A percentile compares a stretch with the other conserved stretches of the same genome.
Evolutionary conservation across 2,329 filamentous ascomycete genomes (phyloP).

Genomic region (Ophiocordyceps unilateralis): DNA sequence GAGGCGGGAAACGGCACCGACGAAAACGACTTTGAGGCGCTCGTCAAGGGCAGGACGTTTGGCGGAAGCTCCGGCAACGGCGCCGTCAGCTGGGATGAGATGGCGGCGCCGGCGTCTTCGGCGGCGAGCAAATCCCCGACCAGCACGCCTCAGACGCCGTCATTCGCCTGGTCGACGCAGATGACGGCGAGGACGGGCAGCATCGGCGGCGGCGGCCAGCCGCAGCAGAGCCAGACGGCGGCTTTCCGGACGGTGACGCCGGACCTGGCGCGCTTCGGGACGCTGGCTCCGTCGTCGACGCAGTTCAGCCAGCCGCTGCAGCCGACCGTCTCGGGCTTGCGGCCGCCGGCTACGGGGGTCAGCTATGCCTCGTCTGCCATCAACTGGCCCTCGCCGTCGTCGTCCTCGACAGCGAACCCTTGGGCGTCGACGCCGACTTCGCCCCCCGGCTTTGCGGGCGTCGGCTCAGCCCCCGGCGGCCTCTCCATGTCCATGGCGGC

Average conservation of each 20-base stretch:
- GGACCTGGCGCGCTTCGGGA: slow-evolving; percentile 35
- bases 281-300: slow-evolving; percentile 39
- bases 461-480: too few species aligned
- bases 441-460: too few species aligned
- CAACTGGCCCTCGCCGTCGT: slow-evolving; percentile 32
- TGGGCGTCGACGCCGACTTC: slow-evolving; percentile 19
- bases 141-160: slow-evolving; percentile 24
- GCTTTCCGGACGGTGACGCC: slow-evolving; percentile 41
- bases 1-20: slow-evolving; percentile 33
- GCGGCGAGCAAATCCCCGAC: slow-evolving; percentile 14
- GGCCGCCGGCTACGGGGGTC: neutral
- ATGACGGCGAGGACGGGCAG: slow-evolving; percentile 19
- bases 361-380: slow-evolving; percentile 19
- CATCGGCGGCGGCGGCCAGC: slow-evolving; percentile 15
- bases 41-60: slow-evolving; percentile 54
- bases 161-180: slow-evolving; percentile 48
- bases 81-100: slow-evolving; percentile 31
- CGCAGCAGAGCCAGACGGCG: slow-evolving; percentile 18
- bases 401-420: slow-evolving; percentile 23
- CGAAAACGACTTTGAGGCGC: slow-evolving; percentile 67
- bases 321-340: slow-evolving; percentile 13
- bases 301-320: slow-evolving; percentile 46
- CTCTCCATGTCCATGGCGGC: too few species aligned
- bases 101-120: slow-evolving; percentile 17
- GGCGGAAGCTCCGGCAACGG: slow-evolving; percentile 22